Percentiles rank a stretch among this genome's conserved stretches.
These are phyloP conservation scores for Exophiala spinifera DNA, from an alignment of 2,329 filamentous ascomycete species.

Conservation along the genomic window DNA sequence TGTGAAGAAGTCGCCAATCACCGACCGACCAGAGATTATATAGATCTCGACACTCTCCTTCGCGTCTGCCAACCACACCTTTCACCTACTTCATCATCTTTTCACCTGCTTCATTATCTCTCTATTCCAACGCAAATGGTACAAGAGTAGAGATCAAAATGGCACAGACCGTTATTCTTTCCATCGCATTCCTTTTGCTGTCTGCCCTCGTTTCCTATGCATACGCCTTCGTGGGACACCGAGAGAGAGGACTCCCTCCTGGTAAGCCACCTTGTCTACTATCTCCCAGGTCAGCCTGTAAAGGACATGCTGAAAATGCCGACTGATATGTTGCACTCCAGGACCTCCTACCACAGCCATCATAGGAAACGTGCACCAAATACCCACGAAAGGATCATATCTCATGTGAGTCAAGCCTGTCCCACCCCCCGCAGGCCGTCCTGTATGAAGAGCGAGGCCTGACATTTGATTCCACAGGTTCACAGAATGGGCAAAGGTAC, in stretches of 20 bases:
- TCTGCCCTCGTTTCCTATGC: conserved; percentile 18
- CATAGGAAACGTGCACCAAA: conserved; percentile 42
- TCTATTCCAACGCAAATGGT: too few species aligned
- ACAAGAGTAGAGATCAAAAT: not conserved
- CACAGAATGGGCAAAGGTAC: conserved; percentile 41
- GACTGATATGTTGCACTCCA: not conserved
- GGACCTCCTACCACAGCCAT: conserved; percentile 30
- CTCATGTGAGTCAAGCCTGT: conserved; percentile 25
- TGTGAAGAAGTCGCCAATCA: not conserved
- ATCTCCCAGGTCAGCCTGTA: not conserved
- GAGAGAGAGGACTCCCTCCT: conserved; percentile 25
- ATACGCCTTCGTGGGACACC: conserved; percentile 18
- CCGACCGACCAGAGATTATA: too few species aligned
- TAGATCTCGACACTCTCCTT: too few species aligned
- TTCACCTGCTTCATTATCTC: too few species aligned
- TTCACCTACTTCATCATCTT: too few species aligned
- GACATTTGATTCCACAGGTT: conserved; percentile 40
- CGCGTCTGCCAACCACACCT: too few species aligned
- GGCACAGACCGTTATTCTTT: conserved; percentile 2
- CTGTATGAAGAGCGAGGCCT: too few species aligned
- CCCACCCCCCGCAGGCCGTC: not conserved
- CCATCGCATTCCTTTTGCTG: conserved; percentile 5
- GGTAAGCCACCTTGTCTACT: conserved; percentile 32
- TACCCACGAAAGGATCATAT: conserved; percentile 35
- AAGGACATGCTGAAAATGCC: not conserved